Conservation (phyloP, 1,139 yeast genomes). For the Blastobotrys apis region DNA sequence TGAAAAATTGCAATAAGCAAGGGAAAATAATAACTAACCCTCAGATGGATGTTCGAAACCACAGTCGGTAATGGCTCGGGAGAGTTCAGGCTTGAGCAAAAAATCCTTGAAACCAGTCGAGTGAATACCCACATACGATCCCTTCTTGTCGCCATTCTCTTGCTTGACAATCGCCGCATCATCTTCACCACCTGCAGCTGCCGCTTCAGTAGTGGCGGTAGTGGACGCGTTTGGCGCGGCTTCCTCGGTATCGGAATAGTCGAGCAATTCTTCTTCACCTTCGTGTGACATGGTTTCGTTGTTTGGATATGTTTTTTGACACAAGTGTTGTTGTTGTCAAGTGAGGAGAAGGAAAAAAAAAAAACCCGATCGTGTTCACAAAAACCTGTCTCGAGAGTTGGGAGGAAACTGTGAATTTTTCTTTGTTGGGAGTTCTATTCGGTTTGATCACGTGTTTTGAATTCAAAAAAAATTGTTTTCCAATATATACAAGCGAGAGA, state of each 20-base stretch:
- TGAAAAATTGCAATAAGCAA: neutral
- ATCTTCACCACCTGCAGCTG: slow-evolving; percentile 24
- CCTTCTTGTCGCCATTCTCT: slow-evolving; percentile 67
- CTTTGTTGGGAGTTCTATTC: too few relatives aligned
- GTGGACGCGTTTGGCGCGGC: slow-evolving; percentile 61
- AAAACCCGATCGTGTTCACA: neutral
- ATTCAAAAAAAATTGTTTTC: too few relatives aligned
- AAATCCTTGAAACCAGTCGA: slow-evolving; percentile 99
- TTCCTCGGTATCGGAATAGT: slow-evolving; percentile 97
- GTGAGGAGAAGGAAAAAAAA: neutral
- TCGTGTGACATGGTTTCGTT: slow-evolving; percentile 53
- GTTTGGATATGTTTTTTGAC: too few relatives aligned
- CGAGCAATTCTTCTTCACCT: slow-evolving; percentile 98
- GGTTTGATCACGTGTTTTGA: too few relatives aligned
- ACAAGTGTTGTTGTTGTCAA: neutral
- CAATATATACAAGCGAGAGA: too few relatives aligned
- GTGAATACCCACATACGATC: slow-evolving; percentile 96
- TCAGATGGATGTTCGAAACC: slow-evolving; percentile 99
- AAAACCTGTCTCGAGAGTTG: neutral
- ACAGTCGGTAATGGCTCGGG: slow-evolving; percentile 97
- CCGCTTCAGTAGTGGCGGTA: slow-evolving; percentile 34
- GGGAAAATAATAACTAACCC: slow-evolving; percentile 53
- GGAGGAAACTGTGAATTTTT: too few relatives aligned
- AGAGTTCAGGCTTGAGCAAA: slow-evolving; percentile 89
- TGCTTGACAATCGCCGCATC: slow-evolving; percentile 33